A percentile compares a stretch with the other conserved stretches of the same genome.
phyloP scores from a whole-genome alignment of 2,329 filamentous ascomycete genomes.

The Aspergillus sergii region DNA sequence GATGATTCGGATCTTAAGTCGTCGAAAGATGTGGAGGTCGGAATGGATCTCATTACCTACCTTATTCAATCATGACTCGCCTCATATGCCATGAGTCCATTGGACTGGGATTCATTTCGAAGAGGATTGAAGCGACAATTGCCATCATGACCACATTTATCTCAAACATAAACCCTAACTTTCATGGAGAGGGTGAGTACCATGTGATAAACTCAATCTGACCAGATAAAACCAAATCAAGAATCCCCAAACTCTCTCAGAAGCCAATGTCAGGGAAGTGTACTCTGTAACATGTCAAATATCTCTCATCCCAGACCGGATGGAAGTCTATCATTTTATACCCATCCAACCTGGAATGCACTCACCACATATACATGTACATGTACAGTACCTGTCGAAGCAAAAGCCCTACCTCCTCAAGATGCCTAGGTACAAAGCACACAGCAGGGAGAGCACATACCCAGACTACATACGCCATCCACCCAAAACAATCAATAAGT shows the following conservation, averaged over 20 bases:
- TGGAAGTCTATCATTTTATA: not conserved
- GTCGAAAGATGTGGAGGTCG: not conserved
- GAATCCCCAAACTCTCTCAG: not conserved
- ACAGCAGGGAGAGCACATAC: no score
- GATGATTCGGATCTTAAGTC: conserved; percentile 1
- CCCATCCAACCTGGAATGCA: not conserved
- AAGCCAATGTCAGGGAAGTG: not conserved
- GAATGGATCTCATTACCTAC: not conserved
- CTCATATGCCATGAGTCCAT: not conserved
- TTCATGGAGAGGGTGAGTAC: not conserved
- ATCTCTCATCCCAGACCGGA: not conserved
- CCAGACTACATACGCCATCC: not conserved
- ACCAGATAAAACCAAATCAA: no score
- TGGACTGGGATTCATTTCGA: not conserved
- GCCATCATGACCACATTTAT: not conserved
- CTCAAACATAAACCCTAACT: not conserved
- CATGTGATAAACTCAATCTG: not conserved
- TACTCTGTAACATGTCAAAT: not conserved
- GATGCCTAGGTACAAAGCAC: not conserved
- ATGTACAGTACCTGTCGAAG: not conserved
- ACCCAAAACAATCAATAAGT: not conserved
- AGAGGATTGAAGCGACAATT: not conserved
- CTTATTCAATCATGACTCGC: not conserved
- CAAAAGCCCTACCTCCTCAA: not conserved
- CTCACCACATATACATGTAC: not conserved